phyloP scores from a whole-genome alignment of 73 alveolate species.

The Tetrahymena elliotti region DNA sequence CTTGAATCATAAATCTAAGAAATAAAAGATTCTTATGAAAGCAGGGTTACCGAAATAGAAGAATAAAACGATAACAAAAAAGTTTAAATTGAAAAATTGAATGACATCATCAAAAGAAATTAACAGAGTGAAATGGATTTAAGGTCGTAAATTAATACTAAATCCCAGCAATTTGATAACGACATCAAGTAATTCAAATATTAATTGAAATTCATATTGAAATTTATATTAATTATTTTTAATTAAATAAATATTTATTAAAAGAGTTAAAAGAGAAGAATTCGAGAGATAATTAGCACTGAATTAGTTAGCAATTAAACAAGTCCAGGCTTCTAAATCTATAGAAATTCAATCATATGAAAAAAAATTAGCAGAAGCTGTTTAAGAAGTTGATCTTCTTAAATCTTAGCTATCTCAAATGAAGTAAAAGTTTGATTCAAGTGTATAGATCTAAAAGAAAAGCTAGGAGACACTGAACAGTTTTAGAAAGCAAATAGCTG shows the following conservation, averaged over 20 bases:
- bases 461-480: neutral
- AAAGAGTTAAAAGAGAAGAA: neutral
- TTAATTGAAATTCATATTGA: neutral
- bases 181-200: neutral
- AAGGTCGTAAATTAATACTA: neutral
- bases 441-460: neutral
- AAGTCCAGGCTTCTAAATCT: neutral
- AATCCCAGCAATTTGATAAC: neutral
- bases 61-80: neutral
- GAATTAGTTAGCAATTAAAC: neutral
- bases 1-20: neutral
- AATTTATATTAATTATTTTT: too few relatives aligned
- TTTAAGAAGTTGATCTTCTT: neutral
- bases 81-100: neutral
- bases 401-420: neutral
- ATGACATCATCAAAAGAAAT: neutral
- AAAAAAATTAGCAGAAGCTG: neutral
- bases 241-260: neutral
- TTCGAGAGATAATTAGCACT: neutral
- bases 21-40: neutral
- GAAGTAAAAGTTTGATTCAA: neutral
- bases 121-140: neutral
- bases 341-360: neutral
- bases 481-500: neutral
- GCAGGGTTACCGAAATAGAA: neutral